phyloP scores from a whole-genome alignment of 2,329 filamentous ascomycete species.

The Diaporthe ampelina region DNA sequence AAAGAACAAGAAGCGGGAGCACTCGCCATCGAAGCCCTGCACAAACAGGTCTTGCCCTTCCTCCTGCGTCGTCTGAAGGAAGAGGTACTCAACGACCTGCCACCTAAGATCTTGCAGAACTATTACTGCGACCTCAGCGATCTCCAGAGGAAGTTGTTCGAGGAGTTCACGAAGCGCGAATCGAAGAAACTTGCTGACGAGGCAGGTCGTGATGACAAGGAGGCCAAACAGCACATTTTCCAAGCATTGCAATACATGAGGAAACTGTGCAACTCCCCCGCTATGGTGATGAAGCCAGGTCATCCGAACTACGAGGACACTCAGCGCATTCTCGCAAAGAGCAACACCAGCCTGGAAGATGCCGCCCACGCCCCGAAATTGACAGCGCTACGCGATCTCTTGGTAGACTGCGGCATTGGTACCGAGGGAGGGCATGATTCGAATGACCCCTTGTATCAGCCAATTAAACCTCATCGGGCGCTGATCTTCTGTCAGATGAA shows the following conservation, averaged over 20 bases:
- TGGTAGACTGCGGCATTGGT: slow-evolving; percentile 99
- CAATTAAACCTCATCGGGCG: slow-evolving; percentile 95
- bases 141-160: slow-evolving; percentile 93
- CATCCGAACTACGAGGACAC: slow-evolving; percentile 93
- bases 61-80: slow-evolving; percentile 95
- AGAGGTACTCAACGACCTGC: slow-evolving; percentile 94
- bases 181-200: slow-evolving; percentile 88
- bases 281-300: slow-evolving; percentile 93
- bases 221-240: slow-evolving; percentile 98
- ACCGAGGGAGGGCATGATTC: slow-evolving; percentile 75
- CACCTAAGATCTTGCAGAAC: slow-evolving; percentile 98
- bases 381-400: slow-evolving; percentile 86
- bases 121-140: slow-evolving; percentile 99
- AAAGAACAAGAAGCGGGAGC: slow-evolving; percentile 98
- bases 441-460: slow-evolving; percentile 76
- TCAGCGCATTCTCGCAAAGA: slow-evolving; percentile 82
- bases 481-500: slow-evolving; percentile 99
- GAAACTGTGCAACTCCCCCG: slow-evolving; percentile 97
- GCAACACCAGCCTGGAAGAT: slow-evolving; percentile 87
- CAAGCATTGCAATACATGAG: slow-evolving; percentile 99
- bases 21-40: slow-evolving; percentile 95
- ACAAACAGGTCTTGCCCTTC: slow-evolving; percentile 98
- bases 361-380: slow-evolving; percentile 92
- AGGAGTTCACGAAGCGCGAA: slow-evolving; percentile 95
- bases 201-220: slow-evolving; percentile 87